Evolutionary conservation across 1,284 basidiomycete species (phyloP).

Genomic region (Ustilago nuda): DNA sequence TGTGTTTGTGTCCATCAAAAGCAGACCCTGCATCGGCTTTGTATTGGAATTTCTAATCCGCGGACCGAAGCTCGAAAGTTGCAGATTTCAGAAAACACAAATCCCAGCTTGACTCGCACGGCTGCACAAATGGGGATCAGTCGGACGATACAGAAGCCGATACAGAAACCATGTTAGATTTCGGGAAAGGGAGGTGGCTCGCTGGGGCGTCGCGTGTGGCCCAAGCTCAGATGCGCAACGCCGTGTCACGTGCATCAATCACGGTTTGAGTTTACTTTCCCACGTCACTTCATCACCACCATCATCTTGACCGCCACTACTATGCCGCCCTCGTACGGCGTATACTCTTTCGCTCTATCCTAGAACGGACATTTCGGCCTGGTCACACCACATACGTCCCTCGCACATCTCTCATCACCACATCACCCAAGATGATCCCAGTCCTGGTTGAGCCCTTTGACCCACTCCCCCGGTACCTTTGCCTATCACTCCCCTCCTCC

Average conservation of each 20-base stretch:
- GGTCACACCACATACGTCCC: neutral
- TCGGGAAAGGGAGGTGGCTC: too few species aligned
- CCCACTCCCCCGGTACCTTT: conserved; percentile 43
- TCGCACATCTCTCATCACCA: neutral
- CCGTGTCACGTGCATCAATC: too few species aligned
- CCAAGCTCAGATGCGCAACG: too few species aligned
- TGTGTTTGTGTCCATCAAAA: conserved; percentile 10
- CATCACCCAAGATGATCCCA: conserved; percentile 19
- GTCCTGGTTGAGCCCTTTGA: conserved; percentile 48
- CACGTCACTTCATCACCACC: conserved; percentile 16
- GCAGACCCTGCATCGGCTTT: conserved; percentile 43
- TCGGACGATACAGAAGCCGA: too few species aligned
- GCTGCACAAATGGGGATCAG: too few species aligned
- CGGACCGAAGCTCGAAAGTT: conserved; percentile 9
- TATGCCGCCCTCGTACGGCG: neutral
- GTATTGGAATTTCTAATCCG: conserved; percentile 6
- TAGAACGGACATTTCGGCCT: neutral
- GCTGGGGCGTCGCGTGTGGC: too few species aligned
- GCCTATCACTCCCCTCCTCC: conserved; percentile 34
- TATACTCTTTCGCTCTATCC: neutral
- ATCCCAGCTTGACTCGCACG: neutral
- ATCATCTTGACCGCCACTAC: conserved; percentile 12
- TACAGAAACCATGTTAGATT: too few species aligned
- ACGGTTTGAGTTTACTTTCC: neutral
- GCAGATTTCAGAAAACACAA: neutral